Conservation (phyloP, 1,139 yeast species). For the Suhomyces guaymorum region DNA sequence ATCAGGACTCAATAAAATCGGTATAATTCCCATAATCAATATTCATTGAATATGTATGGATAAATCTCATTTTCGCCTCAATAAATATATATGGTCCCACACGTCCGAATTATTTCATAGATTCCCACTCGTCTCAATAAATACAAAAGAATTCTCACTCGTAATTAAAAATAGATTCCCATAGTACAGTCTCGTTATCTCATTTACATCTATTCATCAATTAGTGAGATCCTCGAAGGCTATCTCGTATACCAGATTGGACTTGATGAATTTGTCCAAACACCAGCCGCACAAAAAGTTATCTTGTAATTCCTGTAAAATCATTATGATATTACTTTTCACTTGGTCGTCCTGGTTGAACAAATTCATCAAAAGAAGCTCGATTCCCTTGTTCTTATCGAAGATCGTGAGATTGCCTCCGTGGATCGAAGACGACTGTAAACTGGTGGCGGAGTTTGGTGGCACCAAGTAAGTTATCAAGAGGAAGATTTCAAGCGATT, state of each 20-base stretch:
- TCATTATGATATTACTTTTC: slow-evolving; percentile 45
- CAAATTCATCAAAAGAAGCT: slow-evolving; percentile 45
- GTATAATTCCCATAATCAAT: no score
- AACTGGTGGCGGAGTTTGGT: slow-evolving; percentile 44
- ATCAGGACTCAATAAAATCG: no score
- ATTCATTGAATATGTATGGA: no score
- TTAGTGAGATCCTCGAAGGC: slow-evolving; percentile 40
- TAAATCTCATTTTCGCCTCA: no score
- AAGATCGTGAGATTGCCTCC: slow-evolving; percentile 48
- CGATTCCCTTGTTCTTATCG: slow-evolving; percentile 51
- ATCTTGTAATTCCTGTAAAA: slow-evolving; percentile 47
- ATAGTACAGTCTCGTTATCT: neutral
- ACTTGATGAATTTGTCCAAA: slow-evolving; percentile 37
- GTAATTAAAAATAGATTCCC: neutral
- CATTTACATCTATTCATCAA: neutral
- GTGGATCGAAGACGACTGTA: slow-evolving; percentile 41
- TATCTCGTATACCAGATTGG: slow-evolving; percentile 44
- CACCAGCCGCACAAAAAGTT: slow-evolving; percentile 53
- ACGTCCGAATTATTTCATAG: no score
- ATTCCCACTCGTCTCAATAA: no score
- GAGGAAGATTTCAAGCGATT: slow-evolving; percentile 43
- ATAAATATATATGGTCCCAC: no score
- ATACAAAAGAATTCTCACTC: neutral
- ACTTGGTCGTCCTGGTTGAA: slow-evolving; percentile 49
- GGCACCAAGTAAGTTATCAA: slow-evolving; percentile 47